phyloP scores from a whole-genome alignment of 202 grass and related monocot species.

The Sporobolus alterniflorus region DNA sequence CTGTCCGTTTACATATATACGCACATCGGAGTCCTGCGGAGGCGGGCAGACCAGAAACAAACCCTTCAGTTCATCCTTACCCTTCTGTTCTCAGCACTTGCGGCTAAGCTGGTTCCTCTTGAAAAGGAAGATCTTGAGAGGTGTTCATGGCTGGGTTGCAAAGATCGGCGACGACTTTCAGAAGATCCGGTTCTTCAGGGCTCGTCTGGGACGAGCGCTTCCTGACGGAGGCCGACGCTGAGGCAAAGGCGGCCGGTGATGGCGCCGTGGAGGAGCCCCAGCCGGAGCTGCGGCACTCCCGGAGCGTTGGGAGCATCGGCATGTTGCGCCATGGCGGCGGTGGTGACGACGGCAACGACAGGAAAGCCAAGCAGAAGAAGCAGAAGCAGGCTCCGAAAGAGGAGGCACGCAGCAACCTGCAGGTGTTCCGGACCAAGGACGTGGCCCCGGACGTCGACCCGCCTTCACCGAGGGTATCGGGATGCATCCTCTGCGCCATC shows the following conservation, averaged over 20 bases:
- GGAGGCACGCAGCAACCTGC: slow-evolving; percentile 16
- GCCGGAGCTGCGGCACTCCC: slow-evolving; percentile 71
- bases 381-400: slow-evolving; percentile 34
- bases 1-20: slow-evolving; percentile 57
- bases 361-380: slow-evolving; percentile 26
- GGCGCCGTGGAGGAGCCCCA: slow-evolving; percentile 8
- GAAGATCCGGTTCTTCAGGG: slow-evolving; percentile 88
- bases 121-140: slow-evolving; percentile 11
- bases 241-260: slow-evolving; percentile 30
- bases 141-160: slow-evolving; percentile 72
- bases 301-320: slow-evolving; percentile 61
- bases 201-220: slow-evolving; percentile 89
- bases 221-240: slow-evolving; percentile 47
- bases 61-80: slow-evolving; percentile 28
- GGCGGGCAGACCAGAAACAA: slow-evolving; percentile 5
- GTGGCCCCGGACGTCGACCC: slow-evolving; percentile 70
- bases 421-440: slow-evolving; percentile 65
- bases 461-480: slow-evolving; percentile 76
- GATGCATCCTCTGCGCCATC: slow-evolving; percentile 81
- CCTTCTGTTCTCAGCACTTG: slow-evolving; percentile 1
- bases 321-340: slow-evolving; percentile 33
- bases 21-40: slow-evolving; percentile 11
- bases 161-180: slow-evolving; percentile 83
- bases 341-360: not conserved
- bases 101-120: slow-evolving; percentile 39